phyloP scores from a whole-genome alignment of 257 asterid genomes.

The Solanum corneliomulleri region DNA sequence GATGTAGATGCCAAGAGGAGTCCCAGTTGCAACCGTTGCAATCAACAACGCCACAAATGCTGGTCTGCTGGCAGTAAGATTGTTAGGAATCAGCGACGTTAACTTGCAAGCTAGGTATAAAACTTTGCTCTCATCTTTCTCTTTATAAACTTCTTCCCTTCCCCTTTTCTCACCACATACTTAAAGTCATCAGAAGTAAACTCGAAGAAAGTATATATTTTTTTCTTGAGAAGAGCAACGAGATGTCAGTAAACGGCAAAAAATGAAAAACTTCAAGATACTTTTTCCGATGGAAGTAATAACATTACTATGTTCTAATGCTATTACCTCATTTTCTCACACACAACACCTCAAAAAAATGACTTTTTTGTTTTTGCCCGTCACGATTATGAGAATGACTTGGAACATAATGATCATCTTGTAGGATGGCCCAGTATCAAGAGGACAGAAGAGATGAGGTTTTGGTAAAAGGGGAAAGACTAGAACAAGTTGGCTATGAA shows the following conservation, averaged over 20 bases:
- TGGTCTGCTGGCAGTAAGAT: conserved; percentile 76
- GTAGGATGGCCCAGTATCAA: conserved; percentile 76
- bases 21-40: conserved; percentile 93
- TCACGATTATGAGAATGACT: not conserved
- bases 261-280: not conserved
- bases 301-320: not conserved
- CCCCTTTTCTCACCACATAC: not conserved
- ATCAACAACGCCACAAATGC: conserved; percentile 94
- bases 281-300: not conserved
- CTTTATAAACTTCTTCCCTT: not conserved
- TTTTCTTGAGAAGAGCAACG: not conserved
- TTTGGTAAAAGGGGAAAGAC: conserved; percentile 59
- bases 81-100: conserved; percentile 67
- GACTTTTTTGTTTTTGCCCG: not conserved
- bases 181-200: not conserved
- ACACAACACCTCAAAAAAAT: not conserved
- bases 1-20: conserved; percentile 91
- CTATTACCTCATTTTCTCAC: not conserved
- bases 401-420: not conserved
- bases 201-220: not conserved
- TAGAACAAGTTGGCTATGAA: conserved; percentile 72
- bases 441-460: conserved; percentile 86
- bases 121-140: not conserved
- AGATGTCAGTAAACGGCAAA: not conserved
- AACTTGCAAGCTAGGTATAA: conserved; percentile 66